Percentiles rank a stretch among this genome's conserved stretches.
phyloP scores from a whole-genome alignment of 495 filamentous ascomycete genomes.

The Apodospora peruviana region DNA sequence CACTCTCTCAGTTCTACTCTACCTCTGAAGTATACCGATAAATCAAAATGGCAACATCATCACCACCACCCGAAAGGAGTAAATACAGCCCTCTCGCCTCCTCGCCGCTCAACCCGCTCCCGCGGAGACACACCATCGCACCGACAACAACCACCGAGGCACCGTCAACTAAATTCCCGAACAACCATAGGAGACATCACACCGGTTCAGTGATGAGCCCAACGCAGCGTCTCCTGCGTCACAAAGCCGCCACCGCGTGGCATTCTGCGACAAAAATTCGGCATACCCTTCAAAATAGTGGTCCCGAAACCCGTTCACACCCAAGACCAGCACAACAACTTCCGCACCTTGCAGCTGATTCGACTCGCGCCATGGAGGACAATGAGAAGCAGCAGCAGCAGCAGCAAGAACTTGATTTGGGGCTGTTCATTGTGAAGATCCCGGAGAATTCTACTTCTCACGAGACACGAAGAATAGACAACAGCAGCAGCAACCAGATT shows the following conservation, averaged over 20 bases:
- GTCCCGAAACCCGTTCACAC: neutral
- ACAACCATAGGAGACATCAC: neutral
- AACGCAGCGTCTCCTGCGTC: conserved; percentile 25
- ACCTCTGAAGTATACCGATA: too few relatives aligned
- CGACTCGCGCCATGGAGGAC: neutral
- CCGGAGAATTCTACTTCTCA: too few relatives aligned
- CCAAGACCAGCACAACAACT: neutral
- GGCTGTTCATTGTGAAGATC: neutral
- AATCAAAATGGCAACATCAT: too few relatives aligned
- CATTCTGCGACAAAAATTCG: conserved; percentile 4
- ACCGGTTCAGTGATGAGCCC: conserved; percentile 12
- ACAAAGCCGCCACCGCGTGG: conserved; percentile 27
- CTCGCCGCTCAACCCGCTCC: neutral
- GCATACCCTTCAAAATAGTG: neutral
- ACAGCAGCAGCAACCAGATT: too few relatives aligned
- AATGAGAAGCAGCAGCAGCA: neutral
- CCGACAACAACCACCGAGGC: neutral
- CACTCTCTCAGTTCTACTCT: too few relatives aligned
- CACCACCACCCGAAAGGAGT: too few relatives aligned
- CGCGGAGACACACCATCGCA: neutral
- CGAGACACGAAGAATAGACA: too few relatives aligned
- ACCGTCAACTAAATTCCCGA: neutral
- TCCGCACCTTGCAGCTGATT: too few relatives aligned
- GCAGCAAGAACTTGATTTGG: neutral
- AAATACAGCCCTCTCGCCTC: too few relatives aligned